phyloP scores from a whole-genome alignment of 495 filamentous ascomycete genomes.

The Evansstolkia leycettana region DNA sequence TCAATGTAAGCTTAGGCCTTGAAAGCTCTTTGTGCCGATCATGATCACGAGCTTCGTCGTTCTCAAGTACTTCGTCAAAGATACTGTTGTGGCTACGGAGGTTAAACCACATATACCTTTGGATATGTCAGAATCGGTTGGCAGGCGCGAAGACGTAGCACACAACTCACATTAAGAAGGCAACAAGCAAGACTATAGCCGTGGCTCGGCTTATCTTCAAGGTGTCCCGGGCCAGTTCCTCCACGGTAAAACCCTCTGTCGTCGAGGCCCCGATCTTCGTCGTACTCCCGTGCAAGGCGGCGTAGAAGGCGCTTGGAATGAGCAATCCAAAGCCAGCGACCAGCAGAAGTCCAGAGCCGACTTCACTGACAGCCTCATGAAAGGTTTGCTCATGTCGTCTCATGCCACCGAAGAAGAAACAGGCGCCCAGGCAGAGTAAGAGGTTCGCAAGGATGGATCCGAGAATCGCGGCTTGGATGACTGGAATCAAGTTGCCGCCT shows the following conservation, averaged over 20 bases:
- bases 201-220: conserved; percentile 63
- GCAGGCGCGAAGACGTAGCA: background rate
- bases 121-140: conserved; percentile 6
- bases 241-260: conserved; percentile 10
- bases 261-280: no score
- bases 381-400: conserved; percentile 53
- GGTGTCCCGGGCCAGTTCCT: conserved; percentile 34
- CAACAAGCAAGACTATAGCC: conserved; percentile 64
- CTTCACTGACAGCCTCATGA: conserved; percentile 66
- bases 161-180: conserved; percentile 45
- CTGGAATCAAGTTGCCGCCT: conserved; percentile 41
- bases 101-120: conserved; percentile 70
- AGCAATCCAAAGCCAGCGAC: conserved; percentile 74
- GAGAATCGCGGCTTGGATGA: conserved; percentile 74
- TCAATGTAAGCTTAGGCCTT: conserved; percentile 64
- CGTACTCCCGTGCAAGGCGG: conserved; percentile 37
- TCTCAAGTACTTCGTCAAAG: conserved; percentile 57
- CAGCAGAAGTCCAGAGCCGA: conserved; percentile 66
- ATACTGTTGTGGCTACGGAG: conserved; percentile 71
- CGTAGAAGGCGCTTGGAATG: conserved; percentile 68
- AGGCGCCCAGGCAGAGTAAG: conserved; percentile 60
- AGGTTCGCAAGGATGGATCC: conserved; percentile 74
- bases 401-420: conserved; percentile 68
- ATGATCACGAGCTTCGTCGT: conserved; percentile 57
- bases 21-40: conserved; percentile 52